Evolutionary conservation across 2,329 filamentous ascomycete species (phyloP).

Genomic region (Hypoxylon sp.): DNA sequence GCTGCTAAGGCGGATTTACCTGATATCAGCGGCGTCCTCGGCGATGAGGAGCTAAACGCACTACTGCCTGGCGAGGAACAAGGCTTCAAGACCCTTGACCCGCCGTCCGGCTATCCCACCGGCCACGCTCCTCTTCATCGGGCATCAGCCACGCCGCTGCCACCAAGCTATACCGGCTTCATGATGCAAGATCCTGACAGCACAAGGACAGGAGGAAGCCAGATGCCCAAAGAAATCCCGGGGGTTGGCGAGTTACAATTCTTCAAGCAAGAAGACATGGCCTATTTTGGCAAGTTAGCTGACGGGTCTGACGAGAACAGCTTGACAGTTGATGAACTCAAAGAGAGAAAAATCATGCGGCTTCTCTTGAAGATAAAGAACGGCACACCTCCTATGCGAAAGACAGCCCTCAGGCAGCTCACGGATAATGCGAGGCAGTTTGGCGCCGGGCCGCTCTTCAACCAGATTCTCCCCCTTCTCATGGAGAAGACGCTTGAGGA

Average conservation of each 20-base stretch:
- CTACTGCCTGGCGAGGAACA: slow-evolving; percentile 89
- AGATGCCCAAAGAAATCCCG: slow-evolving; percentile 92
- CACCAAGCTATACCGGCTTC: slow-evolving; percentile 77
- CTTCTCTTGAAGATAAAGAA: slow-evolving; percentile 98
- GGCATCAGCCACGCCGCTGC: slow-evolving; percentile 74
- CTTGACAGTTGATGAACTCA: slow-evolving; percentile 92
- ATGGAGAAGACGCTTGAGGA: slow-evolving; percentile 99
- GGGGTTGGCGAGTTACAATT: slow-evolving; percentile 96
- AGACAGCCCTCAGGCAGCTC: slow-evolving; percentile 94
- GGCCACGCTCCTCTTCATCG: slow-evolving; percentile 79
- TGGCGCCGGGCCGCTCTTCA: slow-evolving; percentile 91
- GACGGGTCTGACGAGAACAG: slow-evolving; percentile 92
- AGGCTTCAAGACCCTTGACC: slow-evolving; percentile 90
- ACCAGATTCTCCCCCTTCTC: slow-evolving; percentile 93
- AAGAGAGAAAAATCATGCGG: slow-evolving; percentile 98
- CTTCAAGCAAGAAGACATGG: slow-evolving; percentile 98
- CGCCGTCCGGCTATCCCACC: slow-evolving; percentile 90
- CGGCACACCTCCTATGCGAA: slow-evolving; percentile 96
- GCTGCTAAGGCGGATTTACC: slow-evolving; percentile 78
- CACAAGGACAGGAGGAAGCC: slow-evolving; percentile 81
- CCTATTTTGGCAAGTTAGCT: slow-evolving; percentile 96
- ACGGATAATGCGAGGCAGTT: slow-evolving; percentile 98
- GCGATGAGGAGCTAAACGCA: slow-evolving; percentile 91
- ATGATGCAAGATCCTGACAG: slow-evolving; percentile 97
- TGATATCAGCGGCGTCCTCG: slow-evolving; percentile 79